These are phyloP conservation scores for Diaporthe capsici DNA, from an alignment of 2,329 filamentous ascomycete species.

Conservation along the genomic window DNA sequence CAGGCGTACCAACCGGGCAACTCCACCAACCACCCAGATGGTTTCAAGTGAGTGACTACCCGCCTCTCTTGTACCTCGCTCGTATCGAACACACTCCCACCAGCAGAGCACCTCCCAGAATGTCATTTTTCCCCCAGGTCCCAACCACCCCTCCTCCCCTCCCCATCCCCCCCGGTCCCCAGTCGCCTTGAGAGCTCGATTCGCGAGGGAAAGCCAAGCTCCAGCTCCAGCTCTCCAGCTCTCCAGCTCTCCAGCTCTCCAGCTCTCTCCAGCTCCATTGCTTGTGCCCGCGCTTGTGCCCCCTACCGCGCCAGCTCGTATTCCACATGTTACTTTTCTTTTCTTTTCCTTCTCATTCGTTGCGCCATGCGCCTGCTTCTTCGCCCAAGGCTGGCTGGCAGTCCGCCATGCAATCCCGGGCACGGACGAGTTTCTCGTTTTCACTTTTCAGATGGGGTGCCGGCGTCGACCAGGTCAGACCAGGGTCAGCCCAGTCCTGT, in stretches of 20 bases:
- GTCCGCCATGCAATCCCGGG: neutral
- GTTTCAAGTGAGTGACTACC: slow-evolving; percentile 71
- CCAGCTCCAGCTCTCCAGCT: slow-evolving; percentile 21
- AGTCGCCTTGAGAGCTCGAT: neutral
- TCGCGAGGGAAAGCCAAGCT: slow-evolving; percentile 14
- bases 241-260: slow-evolving; percentile 8
- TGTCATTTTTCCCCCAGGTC: slow-evolving; percentile 3
- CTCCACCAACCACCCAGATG: slow-evolving; percentile 67
- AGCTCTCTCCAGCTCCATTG: slow-evolving; percentile 3
- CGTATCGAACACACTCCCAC: slow-evolving; percentile 43
- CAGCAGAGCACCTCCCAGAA: neutral
- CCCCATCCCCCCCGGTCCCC: neutral
- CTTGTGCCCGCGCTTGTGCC: slow-evolving; percentile 20
- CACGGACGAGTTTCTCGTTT: neutral
- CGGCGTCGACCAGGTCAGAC: slow-evolving; percentile 1
- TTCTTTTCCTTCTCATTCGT: neutral
- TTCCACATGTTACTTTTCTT: slow-evolving; percentile 40
- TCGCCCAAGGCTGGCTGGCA: slow-evolving; percentile 2
- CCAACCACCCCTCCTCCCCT: slow-evolving; percentile 9
- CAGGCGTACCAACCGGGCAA: slow-evolving; percentile 58
- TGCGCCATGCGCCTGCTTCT: neutral
- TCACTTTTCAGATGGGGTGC: neutral
- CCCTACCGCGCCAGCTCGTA: slow-evolving; percentile 41
- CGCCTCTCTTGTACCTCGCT: slow-evolving; percentile 48
- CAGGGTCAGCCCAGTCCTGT: neutral